These are phyloP conservation scores for Cladosporium phlei DNA, from an alignment of 2,329 filamentous ascomycete genomes.

Conservation along the genomic window DNA sequence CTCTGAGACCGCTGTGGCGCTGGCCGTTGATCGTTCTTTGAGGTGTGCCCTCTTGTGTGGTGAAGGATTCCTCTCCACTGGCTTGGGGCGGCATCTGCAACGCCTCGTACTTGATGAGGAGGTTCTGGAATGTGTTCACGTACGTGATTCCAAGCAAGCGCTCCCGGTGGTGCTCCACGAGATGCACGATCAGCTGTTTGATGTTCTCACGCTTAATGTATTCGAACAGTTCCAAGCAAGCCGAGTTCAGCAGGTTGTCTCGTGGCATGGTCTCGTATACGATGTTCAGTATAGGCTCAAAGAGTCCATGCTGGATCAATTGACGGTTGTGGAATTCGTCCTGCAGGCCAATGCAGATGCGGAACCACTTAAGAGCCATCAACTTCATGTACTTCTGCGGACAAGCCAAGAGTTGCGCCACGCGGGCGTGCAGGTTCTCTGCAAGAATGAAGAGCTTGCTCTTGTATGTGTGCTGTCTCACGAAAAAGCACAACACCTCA, in stretches of 20 bases:
- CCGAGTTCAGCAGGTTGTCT: slow-evolving; percentile 90
- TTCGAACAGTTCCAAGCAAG: slow-evolving; percentile 89
- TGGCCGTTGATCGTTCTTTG: slow-evolving; percentile 49
- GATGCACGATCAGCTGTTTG: slow-evolving; percentile 74
- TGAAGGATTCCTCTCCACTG: slow-evolving; percentile 61
- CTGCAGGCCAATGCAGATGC: slow-evolving; percentile 75
- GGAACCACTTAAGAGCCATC: slow-evolving; percentile 88
- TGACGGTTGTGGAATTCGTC: slow-evolving; percentile 90
- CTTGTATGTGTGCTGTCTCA: slow-evolving; percentile 79
- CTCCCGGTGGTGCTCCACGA: slow-evolving; percentile 79
- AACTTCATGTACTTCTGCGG: slow-evolving; percentile 90
- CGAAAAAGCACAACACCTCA: slow-evolving; percentile 90
- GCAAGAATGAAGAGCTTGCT: slow-evolving; percentile 84
- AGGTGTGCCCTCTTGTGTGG: slow-evolving; percentile 58
- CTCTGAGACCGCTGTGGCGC: slow-evolving; percentile 65
- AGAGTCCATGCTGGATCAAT: slow-evolving; percentile 72
- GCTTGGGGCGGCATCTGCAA: slow-evolving; percentile 43
- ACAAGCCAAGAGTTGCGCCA: slow-evolving; percentile 75
- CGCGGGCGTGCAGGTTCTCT: slow-evolving; percentile 70
- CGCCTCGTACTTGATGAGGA: slow-evolving; percentile 75
- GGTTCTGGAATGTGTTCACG: slow-evolving; percentile 74
- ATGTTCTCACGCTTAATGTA: slow-evolving; percentile 74
- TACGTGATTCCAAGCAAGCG: slow-evolving; percentile 71
- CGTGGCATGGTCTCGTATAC: slow-evolving; percentile 80
- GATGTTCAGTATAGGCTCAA: slow-evolving; percentile 80